Evolutionary conservation across 176 grass and related monocot species (phyloP).

Genomic region (Zea mays): DNA sequence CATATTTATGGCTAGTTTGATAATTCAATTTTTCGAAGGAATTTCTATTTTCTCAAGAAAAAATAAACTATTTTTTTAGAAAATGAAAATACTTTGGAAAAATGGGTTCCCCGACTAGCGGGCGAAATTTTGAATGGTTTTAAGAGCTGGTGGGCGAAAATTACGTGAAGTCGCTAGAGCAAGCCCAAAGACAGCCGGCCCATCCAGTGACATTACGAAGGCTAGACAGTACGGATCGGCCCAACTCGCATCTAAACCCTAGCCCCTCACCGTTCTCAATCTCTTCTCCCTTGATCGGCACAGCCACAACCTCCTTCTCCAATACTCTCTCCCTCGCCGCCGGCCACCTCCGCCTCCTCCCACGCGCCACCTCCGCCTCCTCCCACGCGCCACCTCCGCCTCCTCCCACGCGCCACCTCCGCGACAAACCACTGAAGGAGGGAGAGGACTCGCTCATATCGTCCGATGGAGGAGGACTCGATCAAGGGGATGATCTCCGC

Average conservation of each 20-base stretch:
- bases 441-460: background rate
- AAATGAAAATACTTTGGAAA: no score
- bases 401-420: no score
- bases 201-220: background rate
- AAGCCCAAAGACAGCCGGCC: background rate
- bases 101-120: no score
- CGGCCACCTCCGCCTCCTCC: background rate
- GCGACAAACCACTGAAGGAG: no score
- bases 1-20: no score
- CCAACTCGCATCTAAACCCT: conserved; percentile 21
- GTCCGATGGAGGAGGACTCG: background rate
- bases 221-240: background rate
- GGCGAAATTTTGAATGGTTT: no score
- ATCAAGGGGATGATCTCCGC: conserved; percentile 70
- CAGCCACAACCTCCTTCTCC: background rate
- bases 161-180: background rate
- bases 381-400: background rate
- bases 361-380: background rate
- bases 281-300: background rate
- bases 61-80: no score
- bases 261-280: background rate
- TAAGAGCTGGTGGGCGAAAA: background rate
- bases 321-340: background rate
- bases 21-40: background rate
- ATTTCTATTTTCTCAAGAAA: no score